Percentiles rank a stretch among this genome's conserved stretches.
These are phyloP conservation scores for Lactifluus volemus DNA, from an alignment of 768 basidiomycete species.

Conservation along the genomic window DNA sequence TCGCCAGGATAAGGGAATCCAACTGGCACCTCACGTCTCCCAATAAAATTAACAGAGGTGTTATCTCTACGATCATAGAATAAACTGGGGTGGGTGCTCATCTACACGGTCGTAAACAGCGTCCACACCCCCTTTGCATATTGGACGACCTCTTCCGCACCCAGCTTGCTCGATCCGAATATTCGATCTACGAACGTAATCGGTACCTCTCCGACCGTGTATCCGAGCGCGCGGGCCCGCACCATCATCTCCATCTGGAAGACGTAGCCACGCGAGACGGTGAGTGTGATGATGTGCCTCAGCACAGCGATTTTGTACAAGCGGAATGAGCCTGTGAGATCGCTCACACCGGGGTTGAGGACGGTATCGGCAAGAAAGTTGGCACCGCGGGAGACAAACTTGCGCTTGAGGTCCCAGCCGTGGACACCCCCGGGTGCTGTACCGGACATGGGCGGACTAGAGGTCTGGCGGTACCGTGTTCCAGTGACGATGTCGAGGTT, in stretches of 20 bases:
- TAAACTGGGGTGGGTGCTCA: constrained; percentile 3
- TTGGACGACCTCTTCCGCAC: constrained; percentile 78
- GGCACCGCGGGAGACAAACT: constrained; percentile 80
- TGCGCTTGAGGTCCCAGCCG: constrained; percentile 89
- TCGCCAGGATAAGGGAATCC: not conserved
- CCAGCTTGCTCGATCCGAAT: constrained; percentile 89
- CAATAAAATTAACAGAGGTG: not conserved
- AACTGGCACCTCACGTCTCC: not conserved
- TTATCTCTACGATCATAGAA: not conserved
- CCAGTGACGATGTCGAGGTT: constrained; percentile 92
- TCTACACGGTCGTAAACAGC: constrained; percentile 56
- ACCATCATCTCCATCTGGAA: constrained; percentile 99
- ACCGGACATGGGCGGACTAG: constrained; percentile 47
- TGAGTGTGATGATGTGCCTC: constrained; percentile 74
- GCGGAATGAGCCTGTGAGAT: constrained; percentile 85
- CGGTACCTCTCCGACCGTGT: constrained; percentile 82
- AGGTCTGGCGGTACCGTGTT: constrained; percentile 67
- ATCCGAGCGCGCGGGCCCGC: constrained; percentile 73
- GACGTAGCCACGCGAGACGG: constrained; percentile 84
- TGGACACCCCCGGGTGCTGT: constrained; percentile 77
- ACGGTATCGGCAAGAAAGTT: constrained; percentile 87
- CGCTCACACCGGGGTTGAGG: constrained; percentile 77
- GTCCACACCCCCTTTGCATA: constrained; percentile 82
- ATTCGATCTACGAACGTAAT: constrained; percentile 94
- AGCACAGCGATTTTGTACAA: constrained; percentile 72